Base-by-base conservation (phyloP, 2,329 filamentous ascomycete genomes). In the Colletotrichum tamarilloi region DNA sequence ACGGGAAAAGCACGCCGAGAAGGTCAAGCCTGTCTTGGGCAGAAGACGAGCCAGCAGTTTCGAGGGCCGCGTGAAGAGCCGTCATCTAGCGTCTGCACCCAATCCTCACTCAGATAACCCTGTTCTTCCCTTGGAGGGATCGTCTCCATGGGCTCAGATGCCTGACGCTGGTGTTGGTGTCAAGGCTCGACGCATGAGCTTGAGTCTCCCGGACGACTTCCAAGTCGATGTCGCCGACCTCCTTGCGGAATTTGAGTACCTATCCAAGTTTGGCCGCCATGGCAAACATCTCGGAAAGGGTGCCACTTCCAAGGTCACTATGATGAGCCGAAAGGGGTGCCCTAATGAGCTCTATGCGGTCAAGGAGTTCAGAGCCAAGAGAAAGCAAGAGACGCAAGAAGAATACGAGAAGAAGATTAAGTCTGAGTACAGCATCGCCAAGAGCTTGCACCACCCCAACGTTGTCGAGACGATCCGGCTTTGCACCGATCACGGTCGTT, bases 391-490 rank as follows among this genome's bases (percentile, higher is more conserved):
- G 80, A 91, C 89, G 11, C 86, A 90, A 74, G 88, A 91, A 35
- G 94, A 97, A 63, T 97, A 97, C 81, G 90, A 94, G 76, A 92
- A 94, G 83, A 97, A 97, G 86, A 94, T 97, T 85, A 97, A 96
- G 82, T 95, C 94, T 1, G 95, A 98, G 81, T 98, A 92, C 84
- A 94, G 92, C 81, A 95, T 97, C 76, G 94, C 94, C 73, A 95
- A 95, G 85, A 94, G 93, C 76, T 84, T 95, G 74, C 90, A 95
- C 78, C 95, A 97, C 80, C 94, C 95, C 63, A 97, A 97, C 81
- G 94, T 97, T 77, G 93, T 97, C 75, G 90, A 94, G 81, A 95
- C 94, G 0, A 84, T 95, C 68, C 90, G 92, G 35, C 87, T 97
- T 6, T 97, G 94, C 84, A 91, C 89, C 16, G 89, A 95, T 76